These are phyloP conservation scores for Cornus suecica DNA, from an alignment of 148 eudicot genomes.

Conservation along the genomic window DNA sequence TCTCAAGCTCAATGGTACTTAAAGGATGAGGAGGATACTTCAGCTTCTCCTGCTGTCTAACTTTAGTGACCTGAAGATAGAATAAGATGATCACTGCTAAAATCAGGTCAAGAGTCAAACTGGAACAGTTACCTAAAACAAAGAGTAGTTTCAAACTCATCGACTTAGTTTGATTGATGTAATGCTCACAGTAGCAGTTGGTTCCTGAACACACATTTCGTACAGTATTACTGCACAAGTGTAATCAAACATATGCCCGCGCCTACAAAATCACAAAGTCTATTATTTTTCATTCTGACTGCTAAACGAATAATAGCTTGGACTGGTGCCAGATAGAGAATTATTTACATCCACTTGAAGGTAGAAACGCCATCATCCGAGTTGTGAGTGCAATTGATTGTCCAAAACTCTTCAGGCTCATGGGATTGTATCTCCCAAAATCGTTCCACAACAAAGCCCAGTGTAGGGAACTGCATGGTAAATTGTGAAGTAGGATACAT, in stretches of 20 bases:
- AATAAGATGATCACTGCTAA: background rate
- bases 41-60: constrained; percentile 70
- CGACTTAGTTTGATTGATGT: background rate
- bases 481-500: constrained; percentile 6
- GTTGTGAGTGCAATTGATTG: constrained; percentile 82
- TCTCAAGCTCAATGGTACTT: constrained; percentile 97
- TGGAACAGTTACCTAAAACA: background rate
- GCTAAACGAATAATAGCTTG: constrained; percentile 5
- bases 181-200: constrained; percentile 82
- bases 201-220: constrained; percentile 93
- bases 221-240: constrained; percentile 78
- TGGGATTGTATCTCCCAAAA: constrained; percentile 96
- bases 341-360: constrained; percentile 80
- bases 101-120: background rate
- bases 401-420: constrained; percentile 95
- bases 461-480: constrained; percentile 84
- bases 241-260: constrained; percentile 91
- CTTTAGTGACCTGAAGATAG: constrained; percentile 61
- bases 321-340: constrained; percentile 6
- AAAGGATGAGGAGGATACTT: constrained; percentile 91
- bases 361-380: constrained; percentile 70
- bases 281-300: constrained; percentile 13
- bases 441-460: constrained; percentile 95
- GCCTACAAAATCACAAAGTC: constrained; percentile 45
- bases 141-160: constrained; percentile 15